Conservation (phyloP, 805 yeast species). For the Wickerhamiella sorbophila region DNA sequence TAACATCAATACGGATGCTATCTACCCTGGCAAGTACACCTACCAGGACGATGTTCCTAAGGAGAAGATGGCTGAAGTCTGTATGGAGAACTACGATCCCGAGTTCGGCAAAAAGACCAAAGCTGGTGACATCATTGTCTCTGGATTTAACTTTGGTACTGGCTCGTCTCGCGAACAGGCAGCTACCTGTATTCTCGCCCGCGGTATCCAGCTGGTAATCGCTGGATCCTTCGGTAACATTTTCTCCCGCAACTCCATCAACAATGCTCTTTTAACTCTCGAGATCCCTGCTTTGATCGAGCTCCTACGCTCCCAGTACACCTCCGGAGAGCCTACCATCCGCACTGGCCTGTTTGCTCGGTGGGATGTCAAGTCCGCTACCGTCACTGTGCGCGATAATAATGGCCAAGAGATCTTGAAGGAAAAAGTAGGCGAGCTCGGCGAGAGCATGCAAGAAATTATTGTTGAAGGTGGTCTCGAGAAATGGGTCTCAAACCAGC, state of each 20-base stretch:
- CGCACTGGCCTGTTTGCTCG: constrained; percentile 88
- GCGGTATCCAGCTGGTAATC: constrained; percentile 83
- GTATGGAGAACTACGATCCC: constrained; percentile 96
- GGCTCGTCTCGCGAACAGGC: constrained; percentile 99
- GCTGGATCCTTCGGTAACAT: constrained; percentile 97
- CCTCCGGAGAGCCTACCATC: constrained; percentile 56
- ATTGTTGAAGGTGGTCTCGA: constrained; percentile 95
- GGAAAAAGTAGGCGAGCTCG: constrained; percentile 91
- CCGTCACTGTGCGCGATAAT: constrained; percentile 59
- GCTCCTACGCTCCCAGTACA: constrained; percentile 56
- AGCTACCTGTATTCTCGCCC: constrained; percentile 92
- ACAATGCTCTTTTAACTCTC: constrained; percentile 84
- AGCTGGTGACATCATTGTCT: constrained; percentile 77
- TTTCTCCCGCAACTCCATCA: constrained; percentile 88
- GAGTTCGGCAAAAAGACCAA: constrained; percentile 71
- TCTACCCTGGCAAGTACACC: constrained; percentile 97
- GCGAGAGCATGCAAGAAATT: constrained; percentile 89
- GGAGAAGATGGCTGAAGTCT: constrained; percentile 95
- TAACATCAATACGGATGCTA: constrained; percentile 87
- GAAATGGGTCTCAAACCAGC: constrained; percentile 61
- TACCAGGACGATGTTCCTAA: constrained; percentile 94
- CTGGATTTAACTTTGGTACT: constrained; percentile 95
- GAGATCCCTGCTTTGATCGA: constrained; percentile 83
- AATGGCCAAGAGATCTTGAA: constrained; percentile 42
- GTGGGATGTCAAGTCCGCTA: constrained; percentile 84